phyloP scores from a whole-genome alignment of 2,329 filamentous ascomycete species.

The Colletotrichum abscissum region DNA sequence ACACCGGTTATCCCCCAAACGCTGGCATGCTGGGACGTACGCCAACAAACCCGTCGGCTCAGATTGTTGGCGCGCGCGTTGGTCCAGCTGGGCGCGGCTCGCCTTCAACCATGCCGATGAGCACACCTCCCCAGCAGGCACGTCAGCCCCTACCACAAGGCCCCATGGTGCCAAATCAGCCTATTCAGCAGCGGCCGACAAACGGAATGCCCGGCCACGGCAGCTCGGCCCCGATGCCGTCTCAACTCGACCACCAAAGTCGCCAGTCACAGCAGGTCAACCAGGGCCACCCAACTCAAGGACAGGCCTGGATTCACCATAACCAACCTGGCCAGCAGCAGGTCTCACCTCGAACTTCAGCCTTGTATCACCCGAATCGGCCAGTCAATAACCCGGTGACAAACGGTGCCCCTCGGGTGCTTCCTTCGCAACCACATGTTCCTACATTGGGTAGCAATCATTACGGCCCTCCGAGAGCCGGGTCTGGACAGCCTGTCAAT shows the following conservation, averaged over 20 bases:
- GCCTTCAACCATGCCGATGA: not conserved
- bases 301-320: slow-evolving; percentile 14
- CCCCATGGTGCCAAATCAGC: not conserved
- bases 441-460: slow-evolving; percentile 8
- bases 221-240: slow-evolving; percentile 22
- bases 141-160: not conserved
- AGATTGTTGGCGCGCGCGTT: not conserved
- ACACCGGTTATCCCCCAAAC: not conserved
- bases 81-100: not conserved
- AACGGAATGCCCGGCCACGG: not conserved
- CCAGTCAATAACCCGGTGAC: not conserved
- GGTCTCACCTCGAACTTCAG: slow-evolving; percentile 2
- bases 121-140: not conserved
- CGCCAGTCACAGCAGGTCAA: not conserved
- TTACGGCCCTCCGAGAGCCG: not conserved
- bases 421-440: slow-evolving; percentile 18
- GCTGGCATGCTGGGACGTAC: not conserved
- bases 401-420: not conserved
- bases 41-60: not conserved
- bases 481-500: not conserved
- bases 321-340: not conserved
- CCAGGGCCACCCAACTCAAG: slow-evolving; percentile 6
- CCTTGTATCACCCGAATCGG: not conserved
- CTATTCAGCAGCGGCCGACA: not conserved
- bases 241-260: not conserved